These are phyloP conservation scores for Phytopythium vexans DNA, from an alignment of 352 stramenopile species.

Conservation along the genomic window DNA sequence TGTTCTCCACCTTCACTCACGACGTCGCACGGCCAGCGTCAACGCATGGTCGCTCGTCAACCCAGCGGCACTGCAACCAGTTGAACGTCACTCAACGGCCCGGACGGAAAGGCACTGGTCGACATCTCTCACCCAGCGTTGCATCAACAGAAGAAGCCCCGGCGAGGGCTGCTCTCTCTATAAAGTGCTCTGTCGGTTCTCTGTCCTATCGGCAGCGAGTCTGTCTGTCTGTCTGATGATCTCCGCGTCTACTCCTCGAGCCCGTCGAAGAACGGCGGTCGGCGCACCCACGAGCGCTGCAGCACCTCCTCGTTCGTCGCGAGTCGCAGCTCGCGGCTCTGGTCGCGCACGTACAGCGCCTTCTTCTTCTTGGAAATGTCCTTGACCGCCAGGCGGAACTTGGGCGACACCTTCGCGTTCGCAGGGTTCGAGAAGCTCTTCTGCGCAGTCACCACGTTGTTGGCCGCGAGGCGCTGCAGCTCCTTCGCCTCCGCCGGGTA, in stretches of 20 bases:
- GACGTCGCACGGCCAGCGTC: too few species aligned
- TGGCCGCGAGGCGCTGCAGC: conserved; percentile 65
- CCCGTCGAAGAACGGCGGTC: conserved; percentile 67
- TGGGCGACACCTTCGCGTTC: conserved; percentile 43
- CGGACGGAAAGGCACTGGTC: too few species aligned
- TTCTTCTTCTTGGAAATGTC: conserved; percentile 83
- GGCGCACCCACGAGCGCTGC: conserved; percentile 77
- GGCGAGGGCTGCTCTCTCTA: too few species aligned
- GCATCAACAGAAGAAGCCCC: too few species aligned
- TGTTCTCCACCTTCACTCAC: too few species aligned
- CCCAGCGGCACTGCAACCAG: too few species aligned
- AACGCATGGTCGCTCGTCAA: too few species aligned
- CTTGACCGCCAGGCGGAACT: conserved; percentile 79
- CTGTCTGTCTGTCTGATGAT: too few species aligned
- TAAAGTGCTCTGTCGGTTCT: too few species aligned
- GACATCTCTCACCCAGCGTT: too few species aligned
- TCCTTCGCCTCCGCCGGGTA: conserved; percentile 74
- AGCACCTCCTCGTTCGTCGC: conserved; percentile 76
- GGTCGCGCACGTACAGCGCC: conserved; percentile 61
- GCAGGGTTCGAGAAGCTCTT: conserved; percentile 76
- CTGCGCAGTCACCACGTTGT: conserved; percentile 67
- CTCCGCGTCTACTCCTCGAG: conserved; percentile 36
- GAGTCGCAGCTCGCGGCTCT: conserved; percentile 54
- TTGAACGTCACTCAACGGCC: too few species aligned
- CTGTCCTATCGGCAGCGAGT: too few species aligned